phyloP scores from a whole-genome alignment of 2,329 filamentous ascomycete species.

The Lecanosticta acicola region DNA sequence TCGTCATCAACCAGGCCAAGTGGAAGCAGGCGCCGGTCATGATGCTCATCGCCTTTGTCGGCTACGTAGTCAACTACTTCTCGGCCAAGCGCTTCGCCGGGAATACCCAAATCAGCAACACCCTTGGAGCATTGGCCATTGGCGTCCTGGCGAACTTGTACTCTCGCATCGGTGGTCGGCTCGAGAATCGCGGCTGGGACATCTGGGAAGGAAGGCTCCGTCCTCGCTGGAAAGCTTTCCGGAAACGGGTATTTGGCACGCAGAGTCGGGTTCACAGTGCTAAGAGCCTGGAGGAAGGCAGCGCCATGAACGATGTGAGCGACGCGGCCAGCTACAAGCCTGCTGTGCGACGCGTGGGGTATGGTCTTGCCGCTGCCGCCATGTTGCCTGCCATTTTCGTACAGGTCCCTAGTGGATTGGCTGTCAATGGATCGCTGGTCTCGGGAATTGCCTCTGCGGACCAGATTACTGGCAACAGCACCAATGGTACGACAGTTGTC shows the following conservation, averaged over 20 bases:
- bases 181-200: constrained; percentile 53
- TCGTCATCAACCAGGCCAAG: constrained; percentile 76
- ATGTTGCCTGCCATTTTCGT: constrained; percentile 83
- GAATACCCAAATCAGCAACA: constrained; percentile 71
- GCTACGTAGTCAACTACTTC: constrained; percentile 72
- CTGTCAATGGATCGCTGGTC: constrained; percentile 53
- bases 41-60: constrained; percentile 65
- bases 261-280: constrained; percentile 15
- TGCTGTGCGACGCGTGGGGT: constrained; percentile 50
- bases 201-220: constrained; percentile 49
- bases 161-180: constrained; percentile 57
- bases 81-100: constrained; percentile 59
- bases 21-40: constrained; percentile 73
- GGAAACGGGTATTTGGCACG: constrained; percentile 27
- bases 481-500: constrained; percentile 42
- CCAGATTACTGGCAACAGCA: constrained; percentile 44
- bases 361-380: constrained; percentile 75
- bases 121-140: constrained; percentile 68
- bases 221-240: constrained; percentile 31
- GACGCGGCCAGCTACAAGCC: constrained; percentile 20
- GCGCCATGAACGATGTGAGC: constrained; percentile 23
- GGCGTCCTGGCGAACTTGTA: constrained; percentile 76
- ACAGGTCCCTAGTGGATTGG: constrained; percentile 56
- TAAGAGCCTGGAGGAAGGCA: constrained; percentile 29
- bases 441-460: constrained; percentile 53